Evolutionary conservation across 345 rosid species (phyloP).

Genomic region (Cardamine occulta): DNA sequence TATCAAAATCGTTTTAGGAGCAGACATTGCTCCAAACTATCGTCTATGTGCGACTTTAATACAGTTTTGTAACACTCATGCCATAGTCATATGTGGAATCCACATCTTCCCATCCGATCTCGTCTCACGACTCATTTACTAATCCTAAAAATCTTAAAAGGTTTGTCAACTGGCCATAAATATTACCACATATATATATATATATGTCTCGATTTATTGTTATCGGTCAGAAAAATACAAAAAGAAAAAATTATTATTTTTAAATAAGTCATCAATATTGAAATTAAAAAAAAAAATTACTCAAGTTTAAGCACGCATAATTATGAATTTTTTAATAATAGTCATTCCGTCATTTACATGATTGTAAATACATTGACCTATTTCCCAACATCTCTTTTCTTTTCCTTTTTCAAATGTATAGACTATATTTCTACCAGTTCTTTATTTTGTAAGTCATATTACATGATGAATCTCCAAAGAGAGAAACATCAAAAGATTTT

Average conservation of each 20-base stretch:
- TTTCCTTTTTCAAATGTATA: background rate
- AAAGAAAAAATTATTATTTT: too few species aligned
- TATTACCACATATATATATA: background rate
- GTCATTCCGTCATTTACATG: background rate
- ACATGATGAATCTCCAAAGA: background rate
- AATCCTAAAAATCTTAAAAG: background rate
- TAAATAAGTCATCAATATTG: background rate
- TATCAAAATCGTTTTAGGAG: background rate
- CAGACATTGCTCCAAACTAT: constrained; percentile 9
- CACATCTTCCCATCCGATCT: background rate
- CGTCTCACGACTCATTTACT: background rate
- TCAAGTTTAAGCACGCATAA: background rate
- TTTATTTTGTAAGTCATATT: background rate
- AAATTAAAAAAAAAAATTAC: background rate
- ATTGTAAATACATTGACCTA: constrained; percentile 1
- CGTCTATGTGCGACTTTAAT: constrained; percentile 2
- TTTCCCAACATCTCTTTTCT: background rate
- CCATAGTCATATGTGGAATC: background rate
- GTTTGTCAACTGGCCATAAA: background rate
- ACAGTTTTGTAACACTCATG: constrained; percentile 2
- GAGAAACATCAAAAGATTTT: background rate
- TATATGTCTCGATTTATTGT: background rate
- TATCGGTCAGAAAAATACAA: background rate
- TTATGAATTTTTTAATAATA: too few species aligned
- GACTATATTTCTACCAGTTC: background rate